Base-by-base conservation (phyloP, 768 basidiomycete species). In the Pisolithus albus region DNA sequence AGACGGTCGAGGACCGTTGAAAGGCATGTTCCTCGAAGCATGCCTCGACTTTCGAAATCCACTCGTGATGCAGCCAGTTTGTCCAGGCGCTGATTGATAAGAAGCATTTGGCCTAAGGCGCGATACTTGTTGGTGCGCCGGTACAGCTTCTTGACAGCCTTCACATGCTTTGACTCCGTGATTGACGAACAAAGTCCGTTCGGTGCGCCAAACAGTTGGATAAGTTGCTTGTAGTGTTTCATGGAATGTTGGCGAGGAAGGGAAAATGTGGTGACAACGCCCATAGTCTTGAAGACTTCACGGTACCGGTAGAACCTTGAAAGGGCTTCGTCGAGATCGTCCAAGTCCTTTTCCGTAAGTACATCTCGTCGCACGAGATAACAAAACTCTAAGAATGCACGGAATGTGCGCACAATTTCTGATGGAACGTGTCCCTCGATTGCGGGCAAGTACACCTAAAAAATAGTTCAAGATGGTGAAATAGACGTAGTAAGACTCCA, bases 171-270 rank as follows among this genome's bases (percentile, higher is more conserved):
- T 0, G 60, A 61, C 21, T 73, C 70, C 0, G 65, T 72, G 11
- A 71, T 72, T 0, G 65, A 72, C 0, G 63, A 68, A 42, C 70
- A 72, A 2, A 72, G 61, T 0, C 72, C 67, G 44, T 71, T 70
- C 0, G 66, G 70, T 3, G 64, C 56, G 2, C 66, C 66, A 52
- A 69, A 72, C 1, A 59, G 39, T 2, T 8, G 16, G 32, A 71
- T 69, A 1, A 60, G 24, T 0, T 26, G 23, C 0, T 16, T 18
- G 30, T 5, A 56, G 21, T 23, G 21, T 23, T 23, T 23, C 21
- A 23, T 23, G 21, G 21, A 23, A 23, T 23, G 21, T 23, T 23
- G 21, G 21, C 21, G 4, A 23, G 21, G 21, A 23, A 23, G 21
- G 21, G 21, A 23, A 23, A 23, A 23, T 2, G 21, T 23, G 21